A percentile compares a stretch with the other conserved stretches of the same genome.
Conservation (phyloP, 192 early-diverging fungal genomes). For the Spinellus fusiger region DNA sequence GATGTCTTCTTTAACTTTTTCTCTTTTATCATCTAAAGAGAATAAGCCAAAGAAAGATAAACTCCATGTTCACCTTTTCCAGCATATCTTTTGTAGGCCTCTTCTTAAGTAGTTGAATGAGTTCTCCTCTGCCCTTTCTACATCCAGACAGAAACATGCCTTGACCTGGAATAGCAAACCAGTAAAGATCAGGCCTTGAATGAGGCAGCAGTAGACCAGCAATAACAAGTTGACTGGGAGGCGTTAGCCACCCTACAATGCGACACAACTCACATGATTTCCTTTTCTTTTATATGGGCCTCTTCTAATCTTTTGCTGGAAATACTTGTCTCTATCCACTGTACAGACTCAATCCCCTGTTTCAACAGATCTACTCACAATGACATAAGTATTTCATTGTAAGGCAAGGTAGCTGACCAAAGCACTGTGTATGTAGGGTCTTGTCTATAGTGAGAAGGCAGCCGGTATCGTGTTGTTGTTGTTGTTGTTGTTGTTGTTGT, state of each 20-base stretch:
- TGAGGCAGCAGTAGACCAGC: slow-evolving; percentile 25
- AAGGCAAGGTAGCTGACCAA: too few relatives aligned
- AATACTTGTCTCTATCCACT: slow-evolving; percentile 28
- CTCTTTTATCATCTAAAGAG: slow-evolving; percentile 23
- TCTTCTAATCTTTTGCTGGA: slow-evolving; percentile 24
- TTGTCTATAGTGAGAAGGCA: too few relatives aligned
- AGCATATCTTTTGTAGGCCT: slow-evolving; percentile 41
- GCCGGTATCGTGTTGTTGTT: too few relatives aligned
- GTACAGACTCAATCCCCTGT: slow-evolving; percentile 13
- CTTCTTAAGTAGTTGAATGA: slow-evolving; percentile 36
- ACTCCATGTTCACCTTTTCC: slow-evolving; percentile 21
- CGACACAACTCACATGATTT: slow-evolving; percentile 30
- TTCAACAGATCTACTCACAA: slow-evolving; percentile 39
- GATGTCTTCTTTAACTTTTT: slow-evolving; percentile 32
- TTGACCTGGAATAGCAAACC: slow-evolving; percentile 36
- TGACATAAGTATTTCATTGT: too few relatives aligned
- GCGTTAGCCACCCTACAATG: background rate
- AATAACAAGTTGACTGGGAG: slow-evolving; percentile 10
- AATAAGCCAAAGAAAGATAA: background rate
- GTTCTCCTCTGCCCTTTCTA: slow-evolving; percentile 37
- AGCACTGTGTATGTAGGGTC: too few relatives aligned
- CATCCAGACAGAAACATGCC: slow-evolving; percentile 38
- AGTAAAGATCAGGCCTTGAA: slow-evolving; percentile 26
- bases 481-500: too few relatives aligned
- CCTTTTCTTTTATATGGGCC: slow-evolving; percentile 27